phyloP scores from a whole-genome alignment of 768 basidiomycete genomes.

The Russula griseocarnosa region DNA sequence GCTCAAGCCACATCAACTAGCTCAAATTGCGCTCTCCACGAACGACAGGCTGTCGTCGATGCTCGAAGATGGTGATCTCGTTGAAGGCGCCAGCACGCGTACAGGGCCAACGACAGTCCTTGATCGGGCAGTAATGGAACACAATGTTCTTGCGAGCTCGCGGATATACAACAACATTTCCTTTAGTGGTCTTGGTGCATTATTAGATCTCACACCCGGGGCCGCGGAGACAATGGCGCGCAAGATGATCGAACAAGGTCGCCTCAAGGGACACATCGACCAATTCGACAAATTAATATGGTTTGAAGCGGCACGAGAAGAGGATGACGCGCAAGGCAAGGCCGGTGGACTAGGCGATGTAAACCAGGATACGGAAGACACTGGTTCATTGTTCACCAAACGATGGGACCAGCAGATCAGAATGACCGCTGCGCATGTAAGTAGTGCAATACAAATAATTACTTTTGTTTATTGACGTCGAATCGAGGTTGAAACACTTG shows the following conservation, averaged over 20 bases:
- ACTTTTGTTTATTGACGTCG: constrained; percentile 21
- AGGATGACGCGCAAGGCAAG: constrained; percentile 90
- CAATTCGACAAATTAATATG: constrained; percentile 93
- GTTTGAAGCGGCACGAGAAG: constrained; percentile 84
- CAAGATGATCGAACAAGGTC: constrained; percentile 97
- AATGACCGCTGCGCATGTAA: constrained; percentile 79
- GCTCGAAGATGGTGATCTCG: constrained; percentile 53
- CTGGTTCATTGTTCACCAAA: constrained; percentile 86
- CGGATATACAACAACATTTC: constrained; percentile 98
- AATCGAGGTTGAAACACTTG: constrained; percentile 74
- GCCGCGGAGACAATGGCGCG: constrained; percentile 97
- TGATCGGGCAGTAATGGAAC: constrained; percentile 97
- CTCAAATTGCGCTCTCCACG: constrained; percentile 80
- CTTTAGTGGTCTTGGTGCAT: constrained; percentile 85
- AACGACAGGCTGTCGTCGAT: constrained; percentile 75
- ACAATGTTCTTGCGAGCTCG: constrained; percentile 94
- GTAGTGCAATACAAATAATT: constrained; percentile 29
- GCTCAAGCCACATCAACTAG: constrained; percentile 89
- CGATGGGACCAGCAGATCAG: constrained; percentile 95
- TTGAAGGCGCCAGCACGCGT: constrained; percentile 61
- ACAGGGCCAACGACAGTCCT: constrained; percentile 94
- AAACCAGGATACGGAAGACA: constrained; percentile 81
- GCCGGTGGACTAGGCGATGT: constrained; percentile 89
- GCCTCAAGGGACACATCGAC: constrained; percentile 89
- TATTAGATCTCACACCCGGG: constrained; percentile 84